phyloP scores from a whole-genome alignment of 23 red algal genomes.

The Gracilaria domingensis region DNA sequence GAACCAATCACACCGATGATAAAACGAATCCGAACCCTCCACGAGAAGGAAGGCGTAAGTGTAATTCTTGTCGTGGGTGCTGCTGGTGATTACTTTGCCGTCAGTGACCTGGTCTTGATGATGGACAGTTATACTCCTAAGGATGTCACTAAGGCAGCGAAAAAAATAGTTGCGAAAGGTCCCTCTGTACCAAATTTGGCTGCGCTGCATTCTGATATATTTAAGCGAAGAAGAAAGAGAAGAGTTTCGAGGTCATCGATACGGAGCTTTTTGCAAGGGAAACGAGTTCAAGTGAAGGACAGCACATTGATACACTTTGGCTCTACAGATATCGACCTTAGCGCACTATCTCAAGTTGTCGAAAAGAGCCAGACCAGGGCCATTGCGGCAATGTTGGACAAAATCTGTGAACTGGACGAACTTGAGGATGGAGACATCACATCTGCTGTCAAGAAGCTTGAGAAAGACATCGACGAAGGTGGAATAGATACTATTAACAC shows the following conservation, averaged over 20 bases:
- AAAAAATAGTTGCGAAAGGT: conserved; percentile 40
- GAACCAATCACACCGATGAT: conserved; percentile 94
- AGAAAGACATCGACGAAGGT: conserved; percentile 47
- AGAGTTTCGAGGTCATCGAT: conserved; percentile 41
- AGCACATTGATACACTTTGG: conserved; percentile 72
- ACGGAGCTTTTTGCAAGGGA: conserved; percentile 22
- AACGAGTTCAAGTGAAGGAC: conserved; percentile 44
- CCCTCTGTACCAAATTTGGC: neutral
- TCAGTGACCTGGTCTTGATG: conserved; percentile 82
- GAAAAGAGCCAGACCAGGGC: conserved; percentile 81
- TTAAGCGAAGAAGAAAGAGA: conserved; percentile 32
- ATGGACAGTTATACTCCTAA: conserved; percentile 85
- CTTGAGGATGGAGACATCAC: conserved; percentile 48
- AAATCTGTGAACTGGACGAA: conserved; percentile 17
- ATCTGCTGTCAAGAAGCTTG: conserved; percentile 49
- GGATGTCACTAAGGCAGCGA: conserved; percentile 75
- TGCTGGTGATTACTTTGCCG: conserved; percentile 91
- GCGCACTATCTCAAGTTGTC: conserved; percentile 75
- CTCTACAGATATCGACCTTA: conserved; percentile 64
- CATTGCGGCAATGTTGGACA: conserved; percentile 70
- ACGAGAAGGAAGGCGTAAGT: conserved; percentile 73
- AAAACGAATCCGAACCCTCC: conserved; percentile 69
- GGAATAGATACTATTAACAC: conserved; percentile 61
- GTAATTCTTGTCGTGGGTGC: conserved; percentile 86
- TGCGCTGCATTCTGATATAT: neutral